phyloP scores from a whole-genome alignment of 208 protist genomes.

The Acanthamoeba culbertsoni region DNA sequence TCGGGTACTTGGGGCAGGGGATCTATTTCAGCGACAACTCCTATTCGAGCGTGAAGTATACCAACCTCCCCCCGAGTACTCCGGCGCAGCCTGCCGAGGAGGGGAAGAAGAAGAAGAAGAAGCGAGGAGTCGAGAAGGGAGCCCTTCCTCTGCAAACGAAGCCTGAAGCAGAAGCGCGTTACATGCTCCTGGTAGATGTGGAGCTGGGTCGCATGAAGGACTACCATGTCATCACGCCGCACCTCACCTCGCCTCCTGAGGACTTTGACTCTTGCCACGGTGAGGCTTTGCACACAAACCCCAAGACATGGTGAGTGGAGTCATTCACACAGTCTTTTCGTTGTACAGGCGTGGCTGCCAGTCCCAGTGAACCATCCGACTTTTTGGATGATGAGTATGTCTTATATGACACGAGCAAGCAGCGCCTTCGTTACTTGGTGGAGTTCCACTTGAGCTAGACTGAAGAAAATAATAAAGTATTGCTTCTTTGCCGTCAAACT shows the following conservation, averaged over 20 bases:
- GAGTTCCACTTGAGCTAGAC: slow-evolving; percentile 37
- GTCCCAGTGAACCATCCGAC: background rate
- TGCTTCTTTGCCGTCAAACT: too few species aligned
- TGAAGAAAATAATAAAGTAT: too few species aligned
- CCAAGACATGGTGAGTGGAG: background rate
- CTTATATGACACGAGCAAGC: slow-evolving; percentile 64
- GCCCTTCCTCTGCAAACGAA: background rate
- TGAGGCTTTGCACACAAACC: background rate
- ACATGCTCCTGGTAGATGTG: slow-evolving; percentile 48
- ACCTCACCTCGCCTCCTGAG: background rate
- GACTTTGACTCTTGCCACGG: slow-evolving; percentile 40
- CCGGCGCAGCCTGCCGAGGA: slow-evolving; percentile 25
- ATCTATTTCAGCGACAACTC: slow-evolving; percentile 69
- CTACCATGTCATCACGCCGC: slow-evolving; percentile 9
- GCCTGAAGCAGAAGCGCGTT: background rate
- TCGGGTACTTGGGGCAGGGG: slow-evolving; percentile 65
- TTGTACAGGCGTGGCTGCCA: slow-evolving; percentile 33
- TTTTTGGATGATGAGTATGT: slow-evolving; percentile 75
- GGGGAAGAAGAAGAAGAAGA: background rate
- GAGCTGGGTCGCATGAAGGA: slow-evolving; percentile 45
- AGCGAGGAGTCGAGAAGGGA: background rate
- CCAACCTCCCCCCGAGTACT: background rate
- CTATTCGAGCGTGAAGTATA: slow-evolving; percentile 64
- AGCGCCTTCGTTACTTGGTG: slow-evolving; percentile 65
- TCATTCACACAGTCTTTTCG: background rate